These are phyloP conservation scores for Jacaranda copaia DNA, from an alignment of 257 asterid genomes.

Conservation along the genomic window DNA sequence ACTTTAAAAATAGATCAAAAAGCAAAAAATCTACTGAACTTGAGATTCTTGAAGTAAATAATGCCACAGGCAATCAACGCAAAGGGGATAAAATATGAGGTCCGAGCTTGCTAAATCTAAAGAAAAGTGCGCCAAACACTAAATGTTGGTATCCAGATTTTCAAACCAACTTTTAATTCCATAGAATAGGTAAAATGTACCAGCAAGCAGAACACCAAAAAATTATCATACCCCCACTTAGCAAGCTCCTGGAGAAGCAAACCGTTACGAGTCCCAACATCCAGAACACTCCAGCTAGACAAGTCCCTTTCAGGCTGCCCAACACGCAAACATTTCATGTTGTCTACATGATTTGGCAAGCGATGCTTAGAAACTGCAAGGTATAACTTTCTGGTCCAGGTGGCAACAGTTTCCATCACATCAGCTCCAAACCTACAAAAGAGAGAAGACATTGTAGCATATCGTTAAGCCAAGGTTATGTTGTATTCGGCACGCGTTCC, in stretches of 20 bases:
- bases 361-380: slow-evolving; percentile 68
- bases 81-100: background rate
- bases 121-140: slow-evolving; percentile 5
- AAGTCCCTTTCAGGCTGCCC: slow-evolving; percentile 66
- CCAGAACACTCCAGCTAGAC: slow-evolving; percentile 87
- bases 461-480: slow-evolving; percentile 18
- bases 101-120: slow-evolving; percentile 8
- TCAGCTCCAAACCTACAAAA: slow-evolving; percentile 88
- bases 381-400: slow-evolving; percentile 89
- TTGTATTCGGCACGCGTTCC: background rate
- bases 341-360: slow-evolving; percentile 65
- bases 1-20: background rate
- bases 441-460: slow-evolving; percentile 13
- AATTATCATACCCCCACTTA: slow-evolving; percentile 83
- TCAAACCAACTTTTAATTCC: background rate
- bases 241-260: slow-evolving; percentile 95
- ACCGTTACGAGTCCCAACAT: slow-evolving; percentile 98
- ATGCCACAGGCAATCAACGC: slow-evolving; percentile 25
- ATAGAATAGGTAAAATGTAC: background rate
- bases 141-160: slow-evolving; percentile 10
- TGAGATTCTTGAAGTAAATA: background rate
- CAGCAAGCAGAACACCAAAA: slow-evolving; percentile 34
- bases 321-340: slow-evolving; percentile 52
- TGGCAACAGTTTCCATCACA: slow-evolving; percentile 89
- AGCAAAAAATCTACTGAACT: background rate